Base-by-base conservation (phyloP, 108 stramenopile species). In the Cyclotella baltica region DNA sequence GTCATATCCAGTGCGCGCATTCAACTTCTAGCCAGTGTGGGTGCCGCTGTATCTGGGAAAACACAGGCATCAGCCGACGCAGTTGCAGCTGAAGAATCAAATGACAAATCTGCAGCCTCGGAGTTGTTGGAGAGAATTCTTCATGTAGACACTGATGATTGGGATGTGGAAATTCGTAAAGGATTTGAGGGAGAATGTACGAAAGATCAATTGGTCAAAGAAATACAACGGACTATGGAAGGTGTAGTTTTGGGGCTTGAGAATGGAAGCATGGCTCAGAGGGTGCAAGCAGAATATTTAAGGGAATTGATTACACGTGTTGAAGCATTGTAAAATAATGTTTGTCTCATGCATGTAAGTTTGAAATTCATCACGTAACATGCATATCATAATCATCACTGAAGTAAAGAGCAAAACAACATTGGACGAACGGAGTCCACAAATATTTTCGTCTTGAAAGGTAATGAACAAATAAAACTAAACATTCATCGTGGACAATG, bases 261-360 rank as follows among this genome's bases (percentile, higher is more conserved):
- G 70, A 96, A 92, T 74, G 97, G 97, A 18, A 88, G 88, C 61
- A 93, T 94, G 89, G 84, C 89, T 48, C 97, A 98, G 77, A 85
- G 93, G 50, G 96, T 98, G 1, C 95, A 94, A 84, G 97, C 97
- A 0, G 97, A 97, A 78, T 97, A 79, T 71, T 85, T 96, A 75
- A 75, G 88, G 55, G 97, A 96, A 76, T 61, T 97, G 30, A 78
- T 92, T 13, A 84, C 84, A 19, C 75, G 92, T 43, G 87, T 90
- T 56, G 94, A 95, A 83, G 81, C 89, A 31, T 3, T 77, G 19
- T 83, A 65, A n/a, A n/a, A n/a, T n/a, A n/a, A n/a, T n/a, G n/a
- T n/a, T n/a, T n/a, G n/a, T n/a, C n/a, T n/a, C n/a, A n/a, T n/a
- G n/a, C n/a, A n/a, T n/a, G n/a, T n/a, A n/a, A n/a, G n/a, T n/a